Base-by-base conservation (phyloP, 2,329 filamentous ascomycete species). In the Lasiodiplodia gonubiensis region DNA sequence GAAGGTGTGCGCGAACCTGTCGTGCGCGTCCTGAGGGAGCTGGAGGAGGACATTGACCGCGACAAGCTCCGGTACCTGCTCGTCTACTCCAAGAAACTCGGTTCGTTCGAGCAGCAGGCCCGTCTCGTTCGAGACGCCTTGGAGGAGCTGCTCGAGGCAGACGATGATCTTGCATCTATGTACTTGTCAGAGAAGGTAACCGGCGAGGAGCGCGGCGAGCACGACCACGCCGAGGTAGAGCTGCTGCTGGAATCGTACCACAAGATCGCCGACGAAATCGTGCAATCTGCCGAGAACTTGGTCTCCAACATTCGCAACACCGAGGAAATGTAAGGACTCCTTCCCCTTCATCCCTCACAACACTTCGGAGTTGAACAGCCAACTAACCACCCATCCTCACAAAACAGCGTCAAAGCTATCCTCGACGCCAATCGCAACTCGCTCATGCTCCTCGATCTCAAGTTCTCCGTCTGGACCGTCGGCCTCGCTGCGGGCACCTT, bases 391-490 rank as follows among this genome's bases (percentile, higher is more conserved):
- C 0, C 2, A 7, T n/a, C 27, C 3, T n/a, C 4, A 8, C 12
- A 54, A n/a, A n/a, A 33, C 67, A 97, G 93, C 60, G 92, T 97
- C 70, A 96, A 95, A 78, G 95, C 95, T 27, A 99, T 99, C 12
- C 88, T 99, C 37, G 95, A 99, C 78, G 94, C 95, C 66, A 99
- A 99, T 78, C 94, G 95, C 72, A 99, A 99, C 82, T 92, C 93
- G 10, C 91, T 99, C 71, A 99, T 99, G 95, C 86, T 99, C 21
- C 87, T 98, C 37, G 95, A 98, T 71, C 89, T 99, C 73, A 97
- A 97, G 77, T 97, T 98, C 82, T 95, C 92, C 76, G 94, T 99
- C 69, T 92, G 93, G 67, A 98, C 95, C 0, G 87, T 99, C 4
- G 93, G 94, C n/a, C 88, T 98, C 57, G 94, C 93, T 66, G 93